Evolutionary conservation across 345 rosid genomes (phyloP).

Genomic region (Carallia brachiata): DNA sequence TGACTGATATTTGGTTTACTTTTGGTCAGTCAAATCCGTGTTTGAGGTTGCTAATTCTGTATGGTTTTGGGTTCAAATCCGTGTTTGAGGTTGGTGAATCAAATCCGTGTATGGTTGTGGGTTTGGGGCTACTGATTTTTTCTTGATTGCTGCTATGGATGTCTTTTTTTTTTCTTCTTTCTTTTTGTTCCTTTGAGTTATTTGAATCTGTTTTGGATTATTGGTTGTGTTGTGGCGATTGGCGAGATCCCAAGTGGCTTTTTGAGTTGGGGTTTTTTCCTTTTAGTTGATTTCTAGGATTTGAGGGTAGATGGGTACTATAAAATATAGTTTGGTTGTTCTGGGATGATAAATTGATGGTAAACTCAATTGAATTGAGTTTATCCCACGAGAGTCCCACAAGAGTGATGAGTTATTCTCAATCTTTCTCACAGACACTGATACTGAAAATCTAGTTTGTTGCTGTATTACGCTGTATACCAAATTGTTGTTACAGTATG

Average conservation of each 20-base stretch:
- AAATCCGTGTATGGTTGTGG: no score
- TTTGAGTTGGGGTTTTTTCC: slow-evolving; percentile 14
- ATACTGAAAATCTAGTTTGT: slow-evolving; percentile 7
- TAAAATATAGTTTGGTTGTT: neutral
- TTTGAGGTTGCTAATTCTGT: no score
- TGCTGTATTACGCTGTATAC: neutral
- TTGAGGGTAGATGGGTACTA: slow-evolving; percentile 14
- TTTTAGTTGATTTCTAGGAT: slow-evolving; percentile 10
- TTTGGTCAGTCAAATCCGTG: no score
- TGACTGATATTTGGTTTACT: no score
- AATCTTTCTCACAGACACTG: slow-evolving; percentile 6
- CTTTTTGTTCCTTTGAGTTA: neutral
- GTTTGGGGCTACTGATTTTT: no score
- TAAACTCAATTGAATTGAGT: neutral
- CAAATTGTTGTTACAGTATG: neutral
- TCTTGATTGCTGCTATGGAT: neutral
- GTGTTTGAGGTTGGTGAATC: no score
- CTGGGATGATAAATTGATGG: neutral
- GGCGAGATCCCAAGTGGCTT: slow-evolving; percentile 8
- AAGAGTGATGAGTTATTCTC: neutral
- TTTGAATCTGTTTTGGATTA: neutral
- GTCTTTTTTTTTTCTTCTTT: neutral
- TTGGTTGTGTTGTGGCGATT: neutral
- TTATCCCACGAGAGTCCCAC: no score
- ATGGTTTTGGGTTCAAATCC: no score